These are phyloP conservation scores for Phascolomyces articulosus DNA, from an alignment of 371 early-diverging fungal species.

Conservation along the genomic window DNA sequence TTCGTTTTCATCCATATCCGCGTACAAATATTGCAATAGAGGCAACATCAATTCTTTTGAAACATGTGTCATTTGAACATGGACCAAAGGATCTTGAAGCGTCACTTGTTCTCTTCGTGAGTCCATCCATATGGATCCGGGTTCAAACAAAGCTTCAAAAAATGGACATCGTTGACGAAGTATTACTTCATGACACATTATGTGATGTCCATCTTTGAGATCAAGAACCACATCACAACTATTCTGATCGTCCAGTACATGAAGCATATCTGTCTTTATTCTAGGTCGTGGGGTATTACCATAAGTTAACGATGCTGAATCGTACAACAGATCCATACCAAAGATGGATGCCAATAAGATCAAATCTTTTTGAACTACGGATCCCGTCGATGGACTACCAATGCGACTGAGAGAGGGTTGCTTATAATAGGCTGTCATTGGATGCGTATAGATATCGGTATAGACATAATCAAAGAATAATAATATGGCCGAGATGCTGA, in stretches of 20 bases:
- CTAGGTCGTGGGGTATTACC: slow-evolving; percentile 26
- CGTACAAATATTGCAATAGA: slow-evolving; percentile 59
- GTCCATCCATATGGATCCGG: slow-evolving; percentile 56
- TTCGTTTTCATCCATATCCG: slow-evolving; percentile 37
- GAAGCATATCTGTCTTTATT: slow-evolving; percentile 11
- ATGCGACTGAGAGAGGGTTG: slow-evolving; percentile 17
- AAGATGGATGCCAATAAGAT: slow-evolving; percentile 29
- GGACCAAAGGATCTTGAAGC: slow-evolving; percentile 11
- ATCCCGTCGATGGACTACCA: not conserved
- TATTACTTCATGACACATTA: slow-evolving; percentile 59
- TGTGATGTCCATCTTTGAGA: slow-evolving; percentile 29
- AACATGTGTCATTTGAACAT: slow-evolving; percentile 56
- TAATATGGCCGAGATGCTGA: slow-evolving; percentile 24
- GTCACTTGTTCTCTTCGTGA: slow-evolving; percentile 24
- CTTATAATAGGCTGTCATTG: slow-evolving; percentile 32
- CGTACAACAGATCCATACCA: slow-evolving; percentile 25
- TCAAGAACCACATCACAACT: slow-evolving; percentile 44
- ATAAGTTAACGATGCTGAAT: slow-evolving; percentile 32
- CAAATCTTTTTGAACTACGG: slow-evolving; percentile 31
- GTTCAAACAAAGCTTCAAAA: slow-evolving; percentile 61
- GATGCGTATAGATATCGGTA: slow-evolving; percentile 34
- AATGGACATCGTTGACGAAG: slow-evolving; percentile 68
- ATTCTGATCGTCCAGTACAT: slow-evolving; percentile 11
- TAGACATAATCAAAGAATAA: slow-evolving; percentile 44
- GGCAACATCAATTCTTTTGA: slow-evolving; percentile 44